Conservation (phyloP, 2,329 filamentous ascomycete genomes). For the Pyrenochaeta sp. region DNA sequence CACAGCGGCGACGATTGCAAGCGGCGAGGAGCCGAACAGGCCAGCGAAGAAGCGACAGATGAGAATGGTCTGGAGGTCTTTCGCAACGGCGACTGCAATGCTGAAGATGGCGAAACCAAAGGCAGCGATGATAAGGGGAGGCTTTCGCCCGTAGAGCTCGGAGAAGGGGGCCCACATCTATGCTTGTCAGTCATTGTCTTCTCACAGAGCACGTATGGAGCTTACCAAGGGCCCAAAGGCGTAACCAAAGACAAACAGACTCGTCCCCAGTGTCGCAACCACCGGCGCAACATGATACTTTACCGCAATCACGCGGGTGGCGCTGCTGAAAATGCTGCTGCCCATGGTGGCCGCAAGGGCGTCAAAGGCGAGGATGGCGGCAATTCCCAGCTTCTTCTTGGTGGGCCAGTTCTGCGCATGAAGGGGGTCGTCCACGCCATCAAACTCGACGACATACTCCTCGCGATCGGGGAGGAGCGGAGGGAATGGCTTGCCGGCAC, state of each 20-base stretch:
- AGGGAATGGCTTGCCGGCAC: conserved; percentile 76
- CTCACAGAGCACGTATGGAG: no score
- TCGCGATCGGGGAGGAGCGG: conserved; percentile 73
- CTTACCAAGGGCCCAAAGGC: conserved; percentile 47
- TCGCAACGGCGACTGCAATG: conserved; percentile 57
- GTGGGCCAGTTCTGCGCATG: conserved; percentile 90
- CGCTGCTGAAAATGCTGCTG: conserved; percentile 53
- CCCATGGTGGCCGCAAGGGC: conserved; percentile 76
- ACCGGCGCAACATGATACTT: conserved; percentile 41
- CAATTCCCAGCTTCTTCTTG: conserved; percentile 75
- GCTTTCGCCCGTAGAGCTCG: conserved; percentile 59
- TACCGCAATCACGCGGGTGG: conserved; percentile 32
- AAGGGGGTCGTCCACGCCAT: conserved; percentile 80
- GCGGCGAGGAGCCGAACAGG: conserved; percentile 61
- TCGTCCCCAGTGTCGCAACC: conserved; percentile 44
- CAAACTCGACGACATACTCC: conserved; percentile 83
- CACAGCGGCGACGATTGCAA: conserved; percentile 61
- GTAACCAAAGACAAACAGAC: conserved; percentile 47
- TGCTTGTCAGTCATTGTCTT: no score
- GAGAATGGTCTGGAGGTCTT: conserved; percentile 62
- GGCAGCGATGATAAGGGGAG: conserved; percentile 57
- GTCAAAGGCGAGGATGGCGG: conserved; percentile 74
- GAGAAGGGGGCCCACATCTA: conserved; percentile 59
- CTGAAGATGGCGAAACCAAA: conserved; percentile 61
- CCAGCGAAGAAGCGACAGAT: conserved; percentile 63